Percentiles rank a stretch among this genome's conserved stretches.
phyloP scores from a whole-genome alignment of 495 filamentous ascomycete genomes.

The Mytilinidion resinicola region DNA sequence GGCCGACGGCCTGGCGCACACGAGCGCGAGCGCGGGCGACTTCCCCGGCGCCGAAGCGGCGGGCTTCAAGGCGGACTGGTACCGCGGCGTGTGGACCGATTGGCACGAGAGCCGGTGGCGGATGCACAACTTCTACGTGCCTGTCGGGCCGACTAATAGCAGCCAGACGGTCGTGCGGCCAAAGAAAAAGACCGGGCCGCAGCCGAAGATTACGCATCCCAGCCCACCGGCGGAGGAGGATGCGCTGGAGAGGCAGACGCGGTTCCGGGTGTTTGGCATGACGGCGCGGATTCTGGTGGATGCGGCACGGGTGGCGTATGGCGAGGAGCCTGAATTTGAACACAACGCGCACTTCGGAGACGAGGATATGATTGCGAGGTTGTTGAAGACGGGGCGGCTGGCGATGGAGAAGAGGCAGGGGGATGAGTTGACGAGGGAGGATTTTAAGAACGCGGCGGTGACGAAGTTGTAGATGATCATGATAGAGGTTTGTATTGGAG shows the following conservation, averaged over 20 bases:
- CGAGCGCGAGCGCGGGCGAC: neutral
- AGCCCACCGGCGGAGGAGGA: conserved; percentile 31
- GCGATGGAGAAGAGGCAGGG: conserved; percentile 47
- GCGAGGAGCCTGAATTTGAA: conserved; percentile 73
- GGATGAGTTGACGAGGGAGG: conserved; percentile 53
- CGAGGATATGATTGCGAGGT: conserved; percentile 61
- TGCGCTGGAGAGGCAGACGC: conserved; percentile 39
- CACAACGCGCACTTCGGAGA: conserved; percentile 76
- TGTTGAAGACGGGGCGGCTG: conserved; percentile 57
- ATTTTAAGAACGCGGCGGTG: conserved; percentile 45
- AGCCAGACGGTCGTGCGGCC: neutral
- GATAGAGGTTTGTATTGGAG: no score
- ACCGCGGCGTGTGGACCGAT: conserved; percentile 55
- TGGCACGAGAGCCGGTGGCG: conserved; percentile 60
- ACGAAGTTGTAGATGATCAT: conserved; percentile 47
- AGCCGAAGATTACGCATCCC: conserved; percentile 7
- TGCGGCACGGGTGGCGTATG: conserved; percentile 76
- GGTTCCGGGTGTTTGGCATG: conserved; percentile 86
- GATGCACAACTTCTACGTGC: conserved; percentile 88
- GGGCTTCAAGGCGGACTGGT: conserved; percentile 49
- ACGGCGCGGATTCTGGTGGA: conserved; percentile 85
- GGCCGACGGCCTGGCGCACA: conserved; percentile 6
- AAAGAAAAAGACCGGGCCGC: neutral
- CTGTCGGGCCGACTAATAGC: conserved; percentile 39
- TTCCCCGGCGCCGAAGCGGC: conserved; percentile 13